Base-by-base conservation (phyloP, 148 eudicot species). In the Rhododendron williamsianum region DNA sequence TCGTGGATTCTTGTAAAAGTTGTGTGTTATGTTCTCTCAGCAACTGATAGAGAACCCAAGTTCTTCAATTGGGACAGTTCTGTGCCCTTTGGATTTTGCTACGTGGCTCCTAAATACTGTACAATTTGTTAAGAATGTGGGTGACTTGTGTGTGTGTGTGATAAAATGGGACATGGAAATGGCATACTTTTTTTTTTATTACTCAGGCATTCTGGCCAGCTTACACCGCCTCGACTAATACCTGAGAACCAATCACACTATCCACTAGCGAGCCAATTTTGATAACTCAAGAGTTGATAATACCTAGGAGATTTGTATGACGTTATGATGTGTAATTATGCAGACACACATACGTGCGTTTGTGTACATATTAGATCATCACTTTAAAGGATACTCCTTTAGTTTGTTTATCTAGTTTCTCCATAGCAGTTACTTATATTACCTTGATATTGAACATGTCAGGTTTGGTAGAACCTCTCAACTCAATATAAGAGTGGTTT, bases 401-500 rank as follows among this genome's bases (percentile, higher is more conserved):
- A 41, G 45, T 5, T 41, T 25, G 80, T 15, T 52, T 49, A 25
- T 52, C 80, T 19, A 13, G 71, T 67, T 82, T 33, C 16, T 56
- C 52, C 5, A 18, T 49, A 11, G 9, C 15, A 36, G 46, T 81
- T 85, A 63, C 63, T 38, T 76, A 84, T 74, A 41, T 60, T 25
- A 51, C 25, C 27, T 69, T 63, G 7, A 10, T 83, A 16, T 83
- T 82, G 86, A 52, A 82, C 74, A 81, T 54, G 15, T 83, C 88
- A 92, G 95, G 90, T 73, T 83, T 86, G 41, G 85, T 49, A 89
- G 85, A 81, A 72, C 82, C 82, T 76, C 46, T 51, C 89, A 83
- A 1, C 82, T 76, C 52, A 84, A 80, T 77, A 86, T 78, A 89
- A 87, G 87, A 86, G 71, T 95, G 76, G 49, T 89, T 45, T 91